Evolutionary conservation across 1,284 basidiomycete genomes (phyloP), one percentile per base, ranked within the genome.

Genomic region (Trametes pubescens): DNA sequence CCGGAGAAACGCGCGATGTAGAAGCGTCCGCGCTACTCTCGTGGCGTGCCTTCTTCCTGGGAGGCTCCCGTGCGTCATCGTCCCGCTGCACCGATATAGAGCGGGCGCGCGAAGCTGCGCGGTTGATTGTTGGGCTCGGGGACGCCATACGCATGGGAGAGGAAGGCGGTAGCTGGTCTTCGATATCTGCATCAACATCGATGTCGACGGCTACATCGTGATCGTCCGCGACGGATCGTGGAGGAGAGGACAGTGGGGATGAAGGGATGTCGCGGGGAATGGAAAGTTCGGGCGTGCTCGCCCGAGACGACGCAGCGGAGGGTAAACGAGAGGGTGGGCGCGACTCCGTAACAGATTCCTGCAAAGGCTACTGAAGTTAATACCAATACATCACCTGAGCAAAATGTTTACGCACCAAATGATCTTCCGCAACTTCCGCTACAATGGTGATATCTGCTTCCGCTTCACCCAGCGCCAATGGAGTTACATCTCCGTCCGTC

Each of bases 161-260:
- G 38, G 49, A 44, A n/a, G 49, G 34, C 14, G 38, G 29, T 1
- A 48, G 37, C 4, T 59, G 51, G 18, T 49, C 35, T 13, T 51
- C 57, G n/a, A 49, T 32, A 18, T 43, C 57, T 29, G 51, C 24
- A 34, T 55, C 61, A 21, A 35, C 49, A 46, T 48, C 47, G 24
- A 48, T 48, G 24, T 48, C 44, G 9, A 26, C 22, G 24, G 21
- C 44, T 6, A 47, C 47, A 13, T 67, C 62, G 6, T 44, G 13
- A 13, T 56, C 60, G 16, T 51, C 60, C n/a, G 56, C 59, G n/a
- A 58, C 32, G 9, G 51, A 57, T 21, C 46, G 67, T 22, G 67
- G 67, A 1, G 67, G 53, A 4, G 67, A 64, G 2, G 67, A 69
- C 18, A 69, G 62, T 22, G 67, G 67, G 0, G 67, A 69, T 0